Evolutionary conservation across 2,329 filamentous ascomycete genomes (phyloP).

Genomic region (Pseudogymnoascus verrucosus): DNA sequence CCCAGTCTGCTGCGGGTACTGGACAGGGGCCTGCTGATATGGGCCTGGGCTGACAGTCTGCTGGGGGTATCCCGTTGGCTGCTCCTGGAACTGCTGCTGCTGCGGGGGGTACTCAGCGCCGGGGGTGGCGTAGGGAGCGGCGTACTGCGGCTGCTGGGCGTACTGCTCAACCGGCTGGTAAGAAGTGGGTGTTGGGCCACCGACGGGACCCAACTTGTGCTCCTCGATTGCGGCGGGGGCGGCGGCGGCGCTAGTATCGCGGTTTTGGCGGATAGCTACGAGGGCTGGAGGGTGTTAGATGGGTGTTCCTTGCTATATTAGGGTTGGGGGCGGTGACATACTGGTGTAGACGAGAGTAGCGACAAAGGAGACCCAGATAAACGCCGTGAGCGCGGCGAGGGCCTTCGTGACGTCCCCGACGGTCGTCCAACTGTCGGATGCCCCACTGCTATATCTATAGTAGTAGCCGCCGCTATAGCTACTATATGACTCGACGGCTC

Average conservation of each 20-base stretch:
- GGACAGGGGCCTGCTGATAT: background rate
- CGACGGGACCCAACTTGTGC: background rate
- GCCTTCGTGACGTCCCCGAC: background rate
- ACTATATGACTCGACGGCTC: background rate
- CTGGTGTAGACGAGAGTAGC: background rate
- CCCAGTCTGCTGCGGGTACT: background rate
- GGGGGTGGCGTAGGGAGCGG: background rate
- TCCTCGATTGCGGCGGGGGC: background rate
- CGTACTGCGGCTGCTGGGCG: background rate
- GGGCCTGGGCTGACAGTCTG: background rate
- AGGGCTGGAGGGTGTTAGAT: background rate
- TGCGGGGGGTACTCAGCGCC: background rate
- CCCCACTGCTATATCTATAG: background rate
- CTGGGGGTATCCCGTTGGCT: background rate
- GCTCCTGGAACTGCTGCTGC: background rate
- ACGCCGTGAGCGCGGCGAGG: background rate
- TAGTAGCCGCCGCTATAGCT: background rate
- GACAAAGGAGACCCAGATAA: slow-evolving; percentile 1
- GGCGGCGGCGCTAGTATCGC: background rate
- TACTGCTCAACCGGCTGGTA: background rate
- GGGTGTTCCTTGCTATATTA: background rate
- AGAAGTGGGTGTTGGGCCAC: background rate
- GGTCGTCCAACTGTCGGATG: background rate
- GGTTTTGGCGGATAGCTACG: background rate
- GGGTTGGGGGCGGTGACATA: background rate